Conservation (phyloP, 1,284 basidiomycete genomes). For the Phellopilus nigrolimitatus region DNA sequence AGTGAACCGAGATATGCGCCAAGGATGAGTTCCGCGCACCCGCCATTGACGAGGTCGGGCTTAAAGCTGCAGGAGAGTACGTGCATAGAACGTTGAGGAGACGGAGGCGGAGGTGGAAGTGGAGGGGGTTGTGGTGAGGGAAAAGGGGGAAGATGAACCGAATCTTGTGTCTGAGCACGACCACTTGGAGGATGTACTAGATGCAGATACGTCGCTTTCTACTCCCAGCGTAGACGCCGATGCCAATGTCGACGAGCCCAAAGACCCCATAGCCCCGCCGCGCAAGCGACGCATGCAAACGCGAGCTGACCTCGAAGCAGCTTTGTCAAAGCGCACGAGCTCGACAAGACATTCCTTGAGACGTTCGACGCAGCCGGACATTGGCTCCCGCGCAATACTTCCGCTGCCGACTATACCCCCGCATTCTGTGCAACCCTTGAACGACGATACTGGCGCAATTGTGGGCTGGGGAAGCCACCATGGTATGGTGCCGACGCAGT, state of each 20-base stretch:
- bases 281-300: constrained; percentile 41
- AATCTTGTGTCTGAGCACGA: too few relatives aligned
- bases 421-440: too few relatives aligned
- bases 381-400: too few relatives aligned
- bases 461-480: too few relatives aligned
- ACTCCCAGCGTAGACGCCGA: constrained; percentile 12
- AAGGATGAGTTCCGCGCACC: constrained; percentile 69
- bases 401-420: too few relatives aligned
- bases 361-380: too few relatives aligned
- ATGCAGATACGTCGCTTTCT: constrained; percentile 9
- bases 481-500: too few relatives aligned
- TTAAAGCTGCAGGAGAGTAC: constrained; percentile 36
- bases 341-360: constrained; percentile 62
- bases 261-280: constrained; percentile 31
- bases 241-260: constrained; percentile 29
- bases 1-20: too few relatives aligned
- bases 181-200: too few relatives aligned
- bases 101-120: too few relatives aligned
- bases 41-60: constrained; percentile 58
- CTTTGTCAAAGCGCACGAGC: constrained; percentile 46
- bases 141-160: constrained; percentile 29
- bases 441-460: too few relatives aligned
- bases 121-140: constrained; percentile 24
- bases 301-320: constrained; percentile 48
- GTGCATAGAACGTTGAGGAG: constrained; percentile 30